Evolutionary conservation across 2,329 filamentous ascomycete species (phyloP), one percentile per base, ranked within the genome.

Genomic region (Orbilia brochopaga): DNA sequence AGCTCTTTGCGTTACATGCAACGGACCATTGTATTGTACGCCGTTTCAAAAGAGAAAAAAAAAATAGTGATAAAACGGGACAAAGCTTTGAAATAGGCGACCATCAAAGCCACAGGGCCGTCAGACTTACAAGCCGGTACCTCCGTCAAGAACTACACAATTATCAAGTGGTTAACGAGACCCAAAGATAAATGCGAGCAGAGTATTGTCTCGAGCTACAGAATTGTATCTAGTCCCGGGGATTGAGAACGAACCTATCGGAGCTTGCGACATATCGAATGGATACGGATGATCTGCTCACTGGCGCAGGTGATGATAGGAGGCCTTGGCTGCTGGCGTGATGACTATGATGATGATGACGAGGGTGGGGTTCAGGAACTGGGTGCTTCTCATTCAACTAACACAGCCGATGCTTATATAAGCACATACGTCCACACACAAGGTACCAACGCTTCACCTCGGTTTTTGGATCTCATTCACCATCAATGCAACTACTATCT

Each of bases 131-230:
- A 99, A 99, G 82, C 94, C 94, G 80, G 94, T 99, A 82, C 94
- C 94, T 86, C 94, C 94, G 85, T 99, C 94, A 86, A 99, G 93
- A 80, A 99, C 94, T 97, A 80, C 46, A 42, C 4, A 21, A 13
- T 21, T 13, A 58, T 23, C n/a, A 58, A 30, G 8, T 19, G 30
- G 44, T 58, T 30, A 58, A 23, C 23, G 32, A 48, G 17, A 21
- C n/a, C 4, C 44, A 1, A 1, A 32, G 4, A 13, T 17, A 30
- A 10, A 11, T 19, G 21, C 27, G 35, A 15, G 24, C 27, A 10
- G 51, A 11, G 23, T 30, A 13, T 44, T 23, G 19, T 19, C 17
- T 7, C 15, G 15, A 42, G 27, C 8, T 4, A 11, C n/a, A 21
- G 35, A 61, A 32, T 2, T 24, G 30, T 1, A 23, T n/a, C 10